These are phyloP conservation scores for Alternaria sp. DNA, from an alignment of 2,329 filamentous ascomycete species.

Conservation along the genomic window DNA sequence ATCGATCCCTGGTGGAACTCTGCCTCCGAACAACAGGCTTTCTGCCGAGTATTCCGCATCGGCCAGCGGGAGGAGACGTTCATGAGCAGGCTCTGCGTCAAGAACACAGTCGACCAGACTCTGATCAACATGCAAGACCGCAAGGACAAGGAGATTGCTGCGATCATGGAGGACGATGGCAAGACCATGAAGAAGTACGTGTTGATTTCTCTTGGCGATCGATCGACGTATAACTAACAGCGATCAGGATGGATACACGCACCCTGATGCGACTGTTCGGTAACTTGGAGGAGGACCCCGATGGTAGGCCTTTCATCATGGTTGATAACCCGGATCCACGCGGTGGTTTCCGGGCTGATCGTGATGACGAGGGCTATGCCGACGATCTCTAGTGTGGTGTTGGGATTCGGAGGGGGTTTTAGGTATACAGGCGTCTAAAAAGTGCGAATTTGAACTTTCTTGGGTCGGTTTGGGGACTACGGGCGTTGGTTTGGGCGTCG, in stretches of 20 bases:
- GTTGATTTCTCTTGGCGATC: neutral
- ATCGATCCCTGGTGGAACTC: constrained; percentile 66
- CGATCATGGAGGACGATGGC: constrained; percentile 52
- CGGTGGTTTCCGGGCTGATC: constrained; percentile 40
- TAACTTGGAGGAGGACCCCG: constrained; percentile 45
- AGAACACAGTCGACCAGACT: constrained; percentile 63
- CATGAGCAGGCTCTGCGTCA: constrained; percentile 64
- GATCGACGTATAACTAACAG: constrained; percentile 1
- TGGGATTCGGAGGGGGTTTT: neutral
- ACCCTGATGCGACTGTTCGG: constrained; percentile 58
- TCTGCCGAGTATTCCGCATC: constrained; percentile 67
- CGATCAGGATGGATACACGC: constrained; percentile 36
- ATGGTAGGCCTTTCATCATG: constrained; percentile 52
- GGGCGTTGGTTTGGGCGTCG: neutral
- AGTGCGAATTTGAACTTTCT: neutral
- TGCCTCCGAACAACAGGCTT: constrained; percentile 67
- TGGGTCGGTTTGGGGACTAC: neutral
- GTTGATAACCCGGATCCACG: constrained; percentile 41
- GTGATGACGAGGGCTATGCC: constrained; percentile 41
- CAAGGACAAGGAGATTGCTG: constrained; percentile 58
- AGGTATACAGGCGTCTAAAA: neutral
- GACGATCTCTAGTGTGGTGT: constrained; percentile 28
- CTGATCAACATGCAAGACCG: constrained; percentile 62
- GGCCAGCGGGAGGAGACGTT: constrained; percentile 68
- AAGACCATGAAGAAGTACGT: constrained; percentile 36